A percentile compares a stretch with the other conserved stretches of the same genome.
These are phyloP conservation scores for Phialophora macrospora DNA, from an alignment of 2,329 filamentous ascomycete genomes.

Conservation along the genomic window DNA sequence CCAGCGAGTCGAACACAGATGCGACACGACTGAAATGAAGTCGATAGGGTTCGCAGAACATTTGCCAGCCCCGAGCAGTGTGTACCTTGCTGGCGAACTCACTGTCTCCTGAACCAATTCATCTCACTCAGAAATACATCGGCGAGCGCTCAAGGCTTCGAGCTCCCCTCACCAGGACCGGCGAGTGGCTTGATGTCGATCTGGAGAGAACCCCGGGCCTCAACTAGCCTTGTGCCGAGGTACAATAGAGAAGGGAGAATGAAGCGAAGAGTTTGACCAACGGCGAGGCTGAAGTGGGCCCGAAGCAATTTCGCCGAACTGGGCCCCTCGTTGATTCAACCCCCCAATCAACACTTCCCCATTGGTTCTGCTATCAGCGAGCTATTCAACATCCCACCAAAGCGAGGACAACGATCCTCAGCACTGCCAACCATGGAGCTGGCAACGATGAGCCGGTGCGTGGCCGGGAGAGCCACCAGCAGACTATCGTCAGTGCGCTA, in stretches of 20 bases:
- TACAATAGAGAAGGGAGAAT: neutral
- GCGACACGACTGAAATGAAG: neutral
- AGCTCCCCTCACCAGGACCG: neutral
- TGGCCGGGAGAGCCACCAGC: conserved; percentile 31
- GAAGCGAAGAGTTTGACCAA: neutral
- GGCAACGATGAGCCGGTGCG: conserved; percentile 31
- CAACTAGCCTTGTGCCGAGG: neutral
- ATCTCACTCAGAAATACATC: neutral
- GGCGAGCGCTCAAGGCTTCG: neutral
- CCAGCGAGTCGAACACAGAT: neutral
- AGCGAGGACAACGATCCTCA: neutral
- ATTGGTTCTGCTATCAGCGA: conserved; percentile 14
- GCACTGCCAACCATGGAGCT: conserved; percentile 39
- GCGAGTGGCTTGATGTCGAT: neutral
- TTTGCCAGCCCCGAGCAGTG: neutral
- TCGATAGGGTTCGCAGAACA: neutral
- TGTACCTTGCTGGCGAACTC: neutral
- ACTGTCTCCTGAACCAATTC: neutral
- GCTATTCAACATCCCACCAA: conserved; percentile 18
- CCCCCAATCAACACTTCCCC: conserved; percentile 19
- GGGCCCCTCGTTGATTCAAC: neutral
- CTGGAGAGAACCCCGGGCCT: neutral
- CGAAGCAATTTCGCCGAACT: conserved; percentile 8
- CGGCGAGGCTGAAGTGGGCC: neutral
- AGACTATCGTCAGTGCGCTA: conserved; percentile 26